Evolutionary conservation across 2,329 filamentous ascomycete species (phyloP).

Genomic region (Huntiella omanensis): DNA sequence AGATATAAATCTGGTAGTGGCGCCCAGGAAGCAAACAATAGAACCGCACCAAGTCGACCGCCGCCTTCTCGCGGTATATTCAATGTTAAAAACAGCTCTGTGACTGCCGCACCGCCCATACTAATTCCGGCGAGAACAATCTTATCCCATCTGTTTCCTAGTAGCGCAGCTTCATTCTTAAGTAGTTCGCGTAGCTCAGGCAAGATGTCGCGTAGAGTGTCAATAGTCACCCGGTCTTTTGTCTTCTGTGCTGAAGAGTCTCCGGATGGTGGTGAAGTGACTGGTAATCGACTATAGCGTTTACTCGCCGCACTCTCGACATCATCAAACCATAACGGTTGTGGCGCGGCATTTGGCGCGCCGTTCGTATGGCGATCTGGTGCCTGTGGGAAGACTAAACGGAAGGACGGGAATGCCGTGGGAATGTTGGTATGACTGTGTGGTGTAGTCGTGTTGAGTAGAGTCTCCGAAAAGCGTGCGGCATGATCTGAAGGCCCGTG

Average conservation of each 20-base stretch:
- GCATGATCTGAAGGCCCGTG: neutral
- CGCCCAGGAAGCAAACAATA: neutral
- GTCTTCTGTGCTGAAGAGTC: too few relatives aligned
- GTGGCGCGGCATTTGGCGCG: neutral
- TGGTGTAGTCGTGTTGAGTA: neutral
- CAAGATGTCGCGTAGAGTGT: neutral
- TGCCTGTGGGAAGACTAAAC: neutral
- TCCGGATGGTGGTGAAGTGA: too few relatives aligned
- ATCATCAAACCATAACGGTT: neutral
- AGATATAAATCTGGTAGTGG: neutral
- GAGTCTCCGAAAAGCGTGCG: neutral
- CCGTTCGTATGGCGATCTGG: neutral
- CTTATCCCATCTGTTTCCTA: neutral
- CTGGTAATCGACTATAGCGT: too few relatives aligned
- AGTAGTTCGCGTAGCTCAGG: neutral
- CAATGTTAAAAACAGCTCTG: neutral
- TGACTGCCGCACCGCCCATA: neutral
- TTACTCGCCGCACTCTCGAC: too few relatives aligned
- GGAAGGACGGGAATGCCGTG: neutral
- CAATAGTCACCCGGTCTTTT: too few relatives aligned
- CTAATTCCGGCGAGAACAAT: neutral
- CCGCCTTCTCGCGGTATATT: neutral
- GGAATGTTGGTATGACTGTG: neutral
- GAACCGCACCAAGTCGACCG: neutral
- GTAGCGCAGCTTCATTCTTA: neutral